phyloP scores from a whole-genome alignment of 306 rosid species.

The Delonix regia region DNA sequence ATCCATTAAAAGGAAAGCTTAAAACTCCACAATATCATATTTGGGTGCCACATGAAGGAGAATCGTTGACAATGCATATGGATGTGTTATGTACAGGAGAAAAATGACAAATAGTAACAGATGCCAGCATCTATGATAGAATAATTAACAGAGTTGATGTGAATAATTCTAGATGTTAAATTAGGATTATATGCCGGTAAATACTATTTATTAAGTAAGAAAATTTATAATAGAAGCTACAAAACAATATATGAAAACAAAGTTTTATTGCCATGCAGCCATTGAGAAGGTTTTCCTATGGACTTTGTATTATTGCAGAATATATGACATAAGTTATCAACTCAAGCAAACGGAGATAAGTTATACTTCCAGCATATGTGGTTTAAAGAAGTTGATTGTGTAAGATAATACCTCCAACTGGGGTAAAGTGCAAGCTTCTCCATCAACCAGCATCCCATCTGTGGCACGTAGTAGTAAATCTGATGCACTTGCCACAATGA shows the following conservation, averaged over 20 bases:
- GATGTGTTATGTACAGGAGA: background rate
- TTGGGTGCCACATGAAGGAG: background rate
- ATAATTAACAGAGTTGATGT: background rate
- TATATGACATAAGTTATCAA: background rate
- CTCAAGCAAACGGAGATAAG: no score
- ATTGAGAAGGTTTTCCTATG: background rate
- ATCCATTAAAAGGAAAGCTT: background rate
- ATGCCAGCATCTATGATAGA: background rate
- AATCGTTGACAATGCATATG: background rate
- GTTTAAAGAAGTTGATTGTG: conserved; percentile 17
- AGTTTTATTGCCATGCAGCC: background rate
- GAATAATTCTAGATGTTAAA: background rate
- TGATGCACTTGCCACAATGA: conserved; percentile 89
- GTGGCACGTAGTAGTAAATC: conserved; percentile 96
- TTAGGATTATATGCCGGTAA: background rate
- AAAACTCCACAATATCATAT: background rate
- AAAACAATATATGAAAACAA: background rate
- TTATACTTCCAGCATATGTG: background rate
- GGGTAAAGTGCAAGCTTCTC: conserved; percentile 97
- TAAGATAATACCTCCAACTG: conserved; percentile 78
- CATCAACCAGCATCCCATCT: conserved; percentile 98
- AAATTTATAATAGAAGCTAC: background rate
- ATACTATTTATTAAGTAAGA: background rate
- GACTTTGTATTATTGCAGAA: background rate
- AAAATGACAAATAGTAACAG: background rate